A percentile compares a stretch with the other conserved stretches of the same genome.
Conservation (phyloP, 495 filamentous ascomycete species). For the Aspergillus nanangensis region DNA sequence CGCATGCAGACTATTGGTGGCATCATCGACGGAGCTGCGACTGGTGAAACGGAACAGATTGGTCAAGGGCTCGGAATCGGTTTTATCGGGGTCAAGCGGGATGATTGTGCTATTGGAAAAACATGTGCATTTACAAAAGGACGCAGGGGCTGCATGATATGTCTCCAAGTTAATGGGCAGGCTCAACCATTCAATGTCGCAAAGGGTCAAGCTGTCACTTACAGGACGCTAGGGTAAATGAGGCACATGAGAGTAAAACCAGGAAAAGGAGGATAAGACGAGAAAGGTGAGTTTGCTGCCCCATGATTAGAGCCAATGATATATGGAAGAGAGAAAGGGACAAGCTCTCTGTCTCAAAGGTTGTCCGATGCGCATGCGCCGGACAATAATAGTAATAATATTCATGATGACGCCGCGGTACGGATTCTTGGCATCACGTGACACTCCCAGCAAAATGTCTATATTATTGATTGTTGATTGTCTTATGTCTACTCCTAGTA, state of each 20-base stretch:
- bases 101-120: constrained; percentile 90
- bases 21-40: constrained; percentile 11
- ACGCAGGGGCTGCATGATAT: constrained; percentile 50
- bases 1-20: constrained; percentile 7
- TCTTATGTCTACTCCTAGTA: too few species aligned
- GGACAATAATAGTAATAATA: too few species aligned
- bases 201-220: constrained; percentile 7
- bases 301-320: too few species aligned
- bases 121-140: constrained; percentile 98
- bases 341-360: too few species aligned
- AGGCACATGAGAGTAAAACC: constrained; percentile 19
- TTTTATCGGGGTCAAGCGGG: constrained; percentile 31
- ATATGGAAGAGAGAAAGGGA: too few species aligned
- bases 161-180: background rate
- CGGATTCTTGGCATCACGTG: constrained; percentile 12
- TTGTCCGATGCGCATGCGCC: too few species aligned
- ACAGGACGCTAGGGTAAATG: constrained; percentile 29
- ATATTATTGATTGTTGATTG: too few species aligned
- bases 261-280: constrained; percentile 17
- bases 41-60: constrained; percentile 23
- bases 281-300: background rate
- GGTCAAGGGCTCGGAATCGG: constrained; percentile 19
- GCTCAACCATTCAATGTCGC: background rate
- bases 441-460: too few species aligned
- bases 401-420: too few species aligned